phyloP scores from a whole-genome alignment of 2,329 filamentous ascomycete species.

The Colletotrichum lindemuthianum region DNA sequence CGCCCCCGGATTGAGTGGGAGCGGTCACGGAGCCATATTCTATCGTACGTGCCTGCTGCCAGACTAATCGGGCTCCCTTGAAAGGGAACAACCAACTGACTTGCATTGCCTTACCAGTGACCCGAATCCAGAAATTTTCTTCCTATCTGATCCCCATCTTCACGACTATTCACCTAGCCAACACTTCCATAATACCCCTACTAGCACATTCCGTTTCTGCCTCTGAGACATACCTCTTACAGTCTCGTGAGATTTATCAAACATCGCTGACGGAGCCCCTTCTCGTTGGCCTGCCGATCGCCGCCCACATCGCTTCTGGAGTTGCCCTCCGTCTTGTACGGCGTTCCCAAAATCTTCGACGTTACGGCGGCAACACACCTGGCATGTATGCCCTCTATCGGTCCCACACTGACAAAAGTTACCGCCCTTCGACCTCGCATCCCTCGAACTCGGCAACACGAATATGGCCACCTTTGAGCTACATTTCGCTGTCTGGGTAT shows the following conservation, averaged over 20 bases:
- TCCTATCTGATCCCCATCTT: conserved; percentile 86
- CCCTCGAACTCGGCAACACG: conserved; percentile 38
- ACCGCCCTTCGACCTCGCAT: conserved; percentile 43
- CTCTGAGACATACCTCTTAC: conserved; percentile 87
- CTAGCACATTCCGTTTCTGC: conserved; percentile 76
- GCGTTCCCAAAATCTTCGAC: conserved; percentile 73
- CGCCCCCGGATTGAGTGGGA: conserved; percentile 66
- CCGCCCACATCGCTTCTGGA: conserved; percentile 81
- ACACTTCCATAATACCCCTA: conserved; percentile 84
- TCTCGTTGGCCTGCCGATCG: conserved; percentile 78
- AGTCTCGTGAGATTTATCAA: conserved; percentile 93
- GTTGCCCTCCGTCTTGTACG: conserved; percentile 80
- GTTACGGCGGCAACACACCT: conserved; percentile 78
- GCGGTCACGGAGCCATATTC: conserved; percentile 75
- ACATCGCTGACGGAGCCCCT: conserved; percentile 82
- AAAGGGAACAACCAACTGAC: conserved; percentile 37
- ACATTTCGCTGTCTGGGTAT: conserved; percentile 79
- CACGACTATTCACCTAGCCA: conserved; percentile 79
- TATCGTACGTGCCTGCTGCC: conserved; percentile 67
- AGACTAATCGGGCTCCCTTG: conserved; percentile 16
- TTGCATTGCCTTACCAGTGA: conserved; percentile 59
- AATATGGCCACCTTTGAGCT: conserved; percentile 77
- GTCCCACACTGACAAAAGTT: conserved; percentile 45
- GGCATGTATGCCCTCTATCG: conserved; percentile 56
- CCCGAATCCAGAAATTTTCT: conserved; percentile 85